Evolutionary conservation across 495 filamentous ascomycete species (phyloP).

Genomic region (Polyplosphaeria fusca): DNA sequence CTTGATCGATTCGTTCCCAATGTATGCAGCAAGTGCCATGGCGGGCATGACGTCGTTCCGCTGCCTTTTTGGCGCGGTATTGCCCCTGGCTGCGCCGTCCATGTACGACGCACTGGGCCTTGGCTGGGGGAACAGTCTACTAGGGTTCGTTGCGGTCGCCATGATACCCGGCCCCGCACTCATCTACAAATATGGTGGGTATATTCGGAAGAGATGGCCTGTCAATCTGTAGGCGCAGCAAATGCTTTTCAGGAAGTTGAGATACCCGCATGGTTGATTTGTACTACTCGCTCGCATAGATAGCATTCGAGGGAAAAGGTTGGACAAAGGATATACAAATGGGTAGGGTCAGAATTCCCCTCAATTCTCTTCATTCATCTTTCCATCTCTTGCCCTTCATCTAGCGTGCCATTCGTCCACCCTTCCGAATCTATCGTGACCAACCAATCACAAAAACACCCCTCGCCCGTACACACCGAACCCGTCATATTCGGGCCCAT

Average conservation of each 20-base stretch:
- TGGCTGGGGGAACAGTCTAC: constrained; percentile 49
- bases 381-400: too few relatives aligned
- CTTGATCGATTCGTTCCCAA: constrained; percentile 40
- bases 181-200: constrained; percentile 36
- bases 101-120: constrained; percentile 47
- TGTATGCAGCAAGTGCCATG: constrained; percentile 36
- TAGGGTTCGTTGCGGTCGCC: constrained; percentile 46
- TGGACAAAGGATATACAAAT: too few relatives aligned
- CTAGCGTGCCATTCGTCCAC: too few relatives aligned
- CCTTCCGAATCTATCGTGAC: constrained; percentile 2
- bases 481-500: constrained; percentile 1
- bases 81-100: constrained; percentile 50
- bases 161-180: constrained; percentile 41
- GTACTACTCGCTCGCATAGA: too few relatives aligned
- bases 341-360: too few relatives aligned
- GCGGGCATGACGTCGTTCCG: constrained; percentile 52
- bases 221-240: constrained; percentile 24
- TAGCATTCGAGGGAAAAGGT: too few relatives aligned
- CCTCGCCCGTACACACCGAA: constrained; percentile 4
- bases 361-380: too few relatives aligned
- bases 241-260: too few relatives aligned
- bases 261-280: too few relatives aligned
- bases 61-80: constrained; percentile 49
- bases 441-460: constrained; percentile 21
- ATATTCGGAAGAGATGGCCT: constrained; percentile 29